Percentiles rank a stretch among this genome's conserved stretches.
phyloP scores from a whole-genome alignment of 2,329 filamentous ascomycete genomes.

The Diaporthe sp. region DNA sequence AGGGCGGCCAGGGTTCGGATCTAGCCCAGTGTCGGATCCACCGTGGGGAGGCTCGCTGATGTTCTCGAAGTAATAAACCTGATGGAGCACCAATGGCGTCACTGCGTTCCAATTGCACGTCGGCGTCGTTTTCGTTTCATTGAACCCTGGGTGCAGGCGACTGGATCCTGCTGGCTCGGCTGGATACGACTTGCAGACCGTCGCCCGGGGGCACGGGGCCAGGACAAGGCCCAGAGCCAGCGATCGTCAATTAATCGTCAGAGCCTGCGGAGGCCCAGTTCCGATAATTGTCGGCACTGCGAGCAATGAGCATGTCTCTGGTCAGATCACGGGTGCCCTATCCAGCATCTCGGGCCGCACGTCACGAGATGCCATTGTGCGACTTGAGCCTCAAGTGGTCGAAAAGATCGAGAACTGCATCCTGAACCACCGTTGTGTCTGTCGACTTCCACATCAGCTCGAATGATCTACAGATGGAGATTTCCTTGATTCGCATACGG shows the following conservation, averaged over 20 bases:
- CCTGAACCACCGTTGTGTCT: not conserved
- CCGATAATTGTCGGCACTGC: slow-evolving; percentile 2
- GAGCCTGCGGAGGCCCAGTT: not conserved
- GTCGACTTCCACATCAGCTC: not conserved
- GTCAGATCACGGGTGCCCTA: not conserved
- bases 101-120: slow-evolving; percentile 14
- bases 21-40: slow-evolving; percentile 20
- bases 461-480: slow-evolving; percentile 4
- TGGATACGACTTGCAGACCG: slow-evolving; percentile 26
- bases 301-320: not conserved
- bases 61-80: slow-evolving; percentile 39
- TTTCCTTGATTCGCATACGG: slow-evolving; percentile 14
- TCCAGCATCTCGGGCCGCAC: slow-evolving; percentile 3
- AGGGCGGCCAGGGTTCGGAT: slow-evolving; percentile 2
- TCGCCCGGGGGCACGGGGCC: not conserved
- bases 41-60: slow-evolving; percentile 15
- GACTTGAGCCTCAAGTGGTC: slow-evolving; percentile 16
- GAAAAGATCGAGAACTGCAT: slow-evolving; percentile 18
- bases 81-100: slow-evolving; percentile 30
- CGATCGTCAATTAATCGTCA: not conserved
- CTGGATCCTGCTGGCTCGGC: slow-evolving; percentile 29
- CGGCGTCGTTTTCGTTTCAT: slow-evolving; percentile 21
- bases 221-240: not conserved
- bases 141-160: slow-evolving; percentile 15
- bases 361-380: slow-evolving; percentile 2